These are phyloP conservation scores for Penicillium sp. DNA, from an alignment of 2,329 filamentous ascomycete species.

Conservation along the genomic window DNA sequence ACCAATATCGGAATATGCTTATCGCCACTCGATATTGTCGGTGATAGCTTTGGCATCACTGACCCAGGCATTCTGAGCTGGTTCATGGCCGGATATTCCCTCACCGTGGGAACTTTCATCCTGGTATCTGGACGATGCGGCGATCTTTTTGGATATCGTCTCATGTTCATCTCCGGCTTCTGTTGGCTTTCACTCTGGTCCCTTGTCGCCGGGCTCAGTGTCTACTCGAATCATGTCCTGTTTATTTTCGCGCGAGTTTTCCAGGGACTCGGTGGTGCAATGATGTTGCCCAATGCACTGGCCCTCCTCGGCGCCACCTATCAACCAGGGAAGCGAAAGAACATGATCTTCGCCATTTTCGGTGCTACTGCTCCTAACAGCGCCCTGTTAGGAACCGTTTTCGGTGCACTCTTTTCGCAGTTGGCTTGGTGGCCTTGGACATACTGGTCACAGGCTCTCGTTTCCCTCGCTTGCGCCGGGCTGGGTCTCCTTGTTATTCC, in stretches of 20 bases:
- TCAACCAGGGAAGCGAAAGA: slow-evolving; percentile 57
- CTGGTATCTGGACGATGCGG: slow-evolving; percentile 40
- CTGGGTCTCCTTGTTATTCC: slow-evolving; percentile 38
- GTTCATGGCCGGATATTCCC: slow-evolving; percentile 59
- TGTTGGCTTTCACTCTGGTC: slow-evolving; percentile 41
- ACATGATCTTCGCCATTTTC: slow-evolving; percentile 60
- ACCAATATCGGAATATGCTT: slow-evolving; percentile 52
- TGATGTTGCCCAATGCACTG: slow-evolving; percentile 64
- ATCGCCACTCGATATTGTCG: slow-evolving; percentile 53
- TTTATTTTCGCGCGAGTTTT: slow-evolving; percentile 57
- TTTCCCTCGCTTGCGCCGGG: slow-evolving; percentile 38
- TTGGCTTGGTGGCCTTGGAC: slow-evolving; percentile 56
- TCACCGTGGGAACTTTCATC: slow-evolving; percentile 47
- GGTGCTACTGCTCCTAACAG: slow-evolving; percentile 53
- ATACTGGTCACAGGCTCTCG: slow-evolving; percentile 46
- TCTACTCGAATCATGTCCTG: slow-evolving; percentile 46
- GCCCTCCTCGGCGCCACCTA: slow-evolving; percentile 63
- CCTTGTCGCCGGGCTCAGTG: slow-evolving; percentile 36
- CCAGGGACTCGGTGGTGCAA: slow-evolving; percentile 60
- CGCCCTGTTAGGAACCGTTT: slow-evolving; percentile 44
- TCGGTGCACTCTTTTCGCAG: slow-evolving; percentile 43
- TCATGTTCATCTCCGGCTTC: slow-evolving; percentile 38
- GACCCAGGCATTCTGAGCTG: slow-evolving; percentile 53
- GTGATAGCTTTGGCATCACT: slow-evolving; percentile 47
- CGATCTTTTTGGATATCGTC: slow-evolving; percentile 40